Evolutionary conservation across 805 yeast species (phyloP), one percentile per base, ranked within the genome.

Genomic region (Ogataea sp.): DNA sequence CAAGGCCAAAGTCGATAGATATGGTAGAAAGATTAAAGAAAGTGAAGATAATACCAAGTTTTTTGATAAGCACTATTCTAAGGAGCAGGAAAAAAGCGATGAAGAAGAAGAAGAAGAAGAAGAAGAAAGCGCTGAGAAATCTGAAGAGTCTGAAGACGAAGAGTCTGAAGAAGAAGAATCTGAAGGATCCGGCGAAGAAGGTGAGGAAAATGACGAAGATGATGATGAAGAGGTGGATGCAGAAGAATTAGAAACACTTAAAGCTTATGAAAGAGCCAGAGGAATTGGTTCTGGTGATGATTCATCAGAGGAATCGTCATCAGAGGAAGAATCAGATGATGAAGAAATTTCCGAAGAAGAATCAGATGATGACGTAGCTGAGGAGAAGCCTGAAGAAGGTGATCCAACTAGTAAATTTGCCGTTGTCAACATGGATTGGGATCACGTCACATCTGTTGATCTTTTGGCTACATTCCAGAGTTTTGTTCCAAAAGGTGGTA

Each of bases 391-490:
- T n/a, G 88, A 84, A 36, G 81, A 78, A 37, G 94, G 96, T 34
- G 96, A 90, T 2, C 95, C 96, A 24, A 70, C 95, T 1, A 66
- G 65, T 26, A 67, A 84, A 6, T 68, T 93, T 53, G 98, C 98
- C 0, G 96, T 82, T 1, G 97, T 93, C 24, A 93, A 93, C 54
- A 68, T 93, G 73, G 98, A 93, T 56, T 93, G 98, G 98, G 98
- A 93, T 51, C 84, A 93, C 53, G 71, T 93, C n/a, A 73, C 77
- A 34, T 83, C 97, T 1, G 75, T 76, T 4, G 97, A 93, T 56
- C 65, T 90, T 46, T 75, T 85, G 82, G 95, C 95, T 4, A 82
- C 97, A 0, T 87, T 90, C 51, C 65, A 79, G 7, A 78, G 95
- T 40, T 93, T 90, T 62, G 80, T 84, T 18, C 96, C 96, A 16